Conservation (phyloP, 2,329 filamentous ascomycete species). For the Xylariaceae sp. region DNA sequence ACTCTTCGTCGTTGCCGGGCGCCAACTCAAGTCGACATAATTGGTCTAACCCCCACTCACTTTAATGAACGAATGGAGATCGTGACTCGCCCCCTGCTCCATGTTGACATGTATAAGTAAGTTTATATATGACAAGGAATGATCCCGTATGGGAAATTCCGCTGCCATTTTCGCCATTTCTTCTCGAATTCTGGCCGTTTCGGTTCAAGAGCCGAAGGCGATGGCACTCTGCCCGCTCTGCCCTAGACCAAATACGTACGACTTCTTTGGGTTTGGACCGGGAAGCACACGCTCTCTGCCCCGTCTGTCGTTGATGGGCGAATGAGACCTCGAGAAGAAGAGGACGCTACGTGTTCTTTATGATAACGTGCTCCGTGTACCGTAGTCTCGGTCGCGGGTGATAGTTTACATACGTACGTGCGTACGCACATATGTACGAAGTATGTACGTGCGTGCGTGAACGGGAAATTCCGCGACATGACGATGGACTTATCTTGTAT, state of each 20-base stretch:
- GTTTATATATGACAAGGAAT: background rate
- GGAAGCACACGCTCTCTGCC: background rate
- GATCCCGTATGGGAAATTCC: background rate
- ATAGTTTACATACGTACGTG: background rate
- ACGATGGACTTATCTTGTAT: too few species aligned
- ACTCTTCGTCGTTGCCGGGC: background rate
- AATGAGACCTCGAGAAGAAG: background rate
- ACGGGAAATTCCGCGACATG: too few species aligned
- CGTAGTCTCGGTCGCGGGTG: background rate
- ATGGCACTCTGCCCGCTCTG: background rate
- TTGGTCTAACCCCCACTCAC: background rate
- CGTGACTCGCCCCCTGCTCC: background rate
- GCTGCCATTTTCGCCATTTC: background rate
- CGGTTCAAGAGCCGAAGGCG: background rate
- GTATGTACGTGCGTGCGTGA: too few species aligned
- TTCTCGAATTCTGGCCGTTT: background rate
- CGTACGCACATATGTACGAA: too few species aligned
- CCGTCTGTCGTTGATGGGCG: background rate
- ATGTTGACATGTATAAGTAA: background rate
- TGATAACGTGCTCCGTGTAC: too few species aligned
- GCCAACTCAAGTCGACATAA: background rate
- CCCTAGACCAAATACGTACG: background rate
- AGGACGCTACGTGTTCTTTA: too few species aligned
- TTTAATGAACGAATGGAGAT: background rate
- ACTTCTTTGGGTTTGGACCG: background rate